Evolutionary conservation across 805 yeast genomes (phyloP).

Genomic region (Saturnispora bothae): DNA sequence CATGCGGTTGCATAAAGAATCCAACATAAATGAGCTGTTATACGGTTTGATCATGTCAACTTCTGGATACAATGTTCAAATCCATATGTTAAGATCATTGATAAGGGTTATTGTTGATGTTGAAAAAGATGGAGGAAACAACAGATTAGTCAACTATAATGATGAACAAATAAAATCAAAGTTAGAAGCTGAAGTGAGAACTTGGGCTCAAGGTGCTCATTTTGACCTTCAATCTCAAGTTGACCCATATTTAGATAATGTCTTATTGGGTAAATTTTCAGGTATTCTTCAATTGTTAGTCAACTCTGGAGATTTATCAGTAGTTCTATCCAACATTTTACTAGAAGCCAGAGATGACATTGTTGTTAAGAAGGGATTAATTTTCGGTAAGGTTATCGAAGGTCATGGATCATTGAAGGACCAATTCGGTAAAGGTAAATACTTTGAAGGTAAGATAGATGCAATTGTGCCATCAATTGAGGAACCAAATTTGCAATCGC

Average conservation of each 20-base stretch:
- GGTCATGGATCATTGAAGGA: conserved; percentile 25
- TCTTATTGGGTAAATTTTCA: conserved; percentile 20
- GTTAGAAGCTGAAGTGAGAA: conserved; percentile 17
- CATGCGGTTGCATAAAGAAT: conserved; percentile 19
- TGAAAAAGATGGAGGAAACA: not conserved
- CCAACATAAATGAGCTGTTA: conserved; percentile 21
- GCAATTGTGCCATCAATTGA: conserved; percentile 13
- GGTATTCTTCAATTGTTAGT: conserved; percentile 23
- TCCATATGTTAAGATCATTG: conserved; percentile 19
- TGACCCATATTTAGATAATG: conserved; percentile 22
- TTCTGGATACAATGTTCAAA: conserved; percentile 22
- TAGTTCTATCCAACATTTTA: conserved; percentile 21
- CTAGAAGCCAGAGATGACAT: conserved; percentile 19
- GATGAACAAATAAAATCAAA: conserved; percentile 6
- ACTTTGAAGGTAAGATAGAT: conserved; percentile 26
- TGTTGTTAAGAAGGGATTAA: conserved; percentile 17
- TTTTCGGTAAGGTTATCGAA: conserved; percentile 17
- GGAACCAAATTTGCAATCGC: no score
- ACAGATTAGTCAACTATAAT: conserved; percentile 1
- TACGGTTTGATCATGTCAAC: conserved; percentile 22
- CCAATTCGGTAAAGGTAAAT: conserved; percentile 19
- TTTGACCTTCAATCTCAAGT: conserved; percentile 26
- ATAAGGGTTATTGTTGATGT: conserved; percentile 17
- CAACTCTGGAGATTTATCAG: conserved; percentile 26
- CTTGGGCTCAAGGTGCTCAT: conserved; percentile 28